Percentiles rank a stretch among this genome's conserved stretches.
Conservation (phyloP, 2,329 filamentous ascomycete genomes). For the Elsinoe australis region DNA sequence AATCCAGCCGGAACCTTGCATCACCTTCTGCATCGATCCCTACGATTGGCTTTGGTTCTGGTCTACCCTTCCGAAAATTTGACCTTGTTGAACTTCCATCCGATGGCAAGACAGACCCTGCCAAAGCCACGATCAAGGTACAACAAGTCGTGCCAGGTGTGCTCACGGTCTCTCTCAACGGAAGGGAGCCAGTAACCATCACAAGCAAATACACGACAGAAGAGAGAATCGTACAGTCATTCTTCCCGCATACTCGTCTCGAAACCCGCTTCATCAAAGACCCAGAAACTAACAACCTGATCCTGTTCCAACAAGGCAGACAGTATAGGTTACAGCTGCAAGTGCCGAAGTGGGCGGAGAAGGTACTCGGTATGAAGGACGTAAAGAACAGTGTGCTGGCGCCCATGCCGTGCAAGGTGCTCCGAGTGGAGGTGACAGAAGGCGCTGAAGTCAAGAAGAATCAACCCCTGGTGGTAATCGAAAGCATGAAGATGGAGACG, state of each 20-base stretch:
- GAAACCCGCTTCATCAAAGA: slow-evolving; percentile 67
- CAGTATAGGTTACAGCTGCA: slow-evolving; percentile 51
- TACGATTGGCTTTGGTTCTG: slow-evolving; percentile 52
- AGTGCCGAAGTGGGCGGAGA: slow-evolving; percentile 72
- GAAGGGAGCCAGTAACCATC: slow-evolving; percentile 32
- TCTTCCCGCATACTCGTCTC: slow-evolving; percentile 74
- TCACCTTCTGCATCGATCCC: slow-evolving; percentile 36
- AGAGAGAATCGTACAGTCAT: slow-evolving; percentile 56
- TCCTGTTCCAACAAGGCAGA: slow-evolving; percentile 65
- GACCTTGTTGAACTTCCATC: slow-evolving; percentile 44
- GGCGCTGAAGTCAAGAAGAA: slow-evolving; percentile 80
- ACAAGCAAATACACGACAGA: slow-evolving; percentile 41
- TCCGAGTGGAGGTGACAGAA: slow-evolving; percentile 78
- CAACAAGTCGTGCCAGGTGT: slow-evolving; percentile 44
- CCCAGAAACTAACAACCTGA: slow-evolving; percentile 43
- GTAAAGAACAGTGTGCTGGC: slow-evolving; percentile 73
- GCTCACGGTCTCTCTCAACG: slow-evolving; percentile 45
- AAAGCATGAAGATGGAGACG: slow-evolving; percentile 52
- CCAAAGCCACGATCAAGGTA: slow-evolving; percentile 38
- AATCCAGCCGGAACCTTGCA: slow-evolving; percentile 35
- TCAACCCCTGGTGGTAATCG: slow-evolving; percentile 68
- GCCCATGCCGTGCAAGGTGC: slow-evolving; percentile 95
- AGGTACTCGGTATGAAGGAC: slow-evolving; percentile 77
- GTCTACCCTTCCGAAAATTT: slow-evolving; percentile 51
- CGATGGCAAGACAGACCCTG: slow-evolving; percentile 35